phyloP scores from a whole-genome alignment of 148 eudicot species.

The Silene conica region DNA sequence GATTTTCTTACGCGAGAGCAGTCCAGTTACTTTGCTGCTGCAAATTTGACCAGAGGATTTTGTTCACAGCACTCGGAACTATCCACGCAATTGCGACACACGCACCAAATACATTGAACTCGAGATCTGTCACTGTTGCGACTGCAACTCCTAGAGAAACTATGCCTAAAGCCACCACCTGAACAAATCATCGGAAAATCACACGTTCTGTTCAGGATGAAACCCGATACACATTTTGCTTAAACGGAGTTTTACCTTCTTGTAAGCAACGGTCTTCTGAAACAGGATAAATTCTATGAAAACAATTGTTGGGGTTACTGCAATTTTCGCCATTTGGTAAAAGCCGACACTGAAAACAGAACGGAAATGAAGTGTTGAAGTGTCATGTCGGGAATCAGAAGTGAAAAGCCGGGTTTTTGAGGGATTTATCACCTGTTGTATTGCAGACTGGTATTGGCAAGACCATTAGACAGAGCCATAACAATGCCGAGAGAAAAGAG shows the following conservation, averaged over 20 bases:
- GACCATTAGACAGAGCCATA: slow-evolving; percentile 93
- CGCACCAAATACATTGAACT: slow-evolving; percentile 80
- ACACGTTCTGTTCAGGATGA: background rate
- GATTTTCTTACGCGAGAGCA: slow-evolving; percentile 66
- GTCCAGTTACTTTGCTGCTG: slow-evolving; percentile 93
- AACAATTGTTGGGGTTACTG: slow-evolving; percentile 94
- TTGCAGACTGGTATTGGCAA: slow-evolving; percentile 80
- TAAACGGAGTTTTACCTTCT: slow-evolving; percentile 39
- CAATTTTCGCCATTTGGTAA: slow-evolving; percentile 98
- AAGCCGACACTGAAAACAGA: slow-evolving; percentile 70
- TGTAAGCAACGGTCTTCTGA: slow-evolving; percentile 49
- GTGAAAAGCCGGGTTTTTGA: too few species aligned
- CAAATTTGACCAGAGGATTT: slow-evolving; percentile 79
- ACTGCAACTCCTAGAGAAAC: slow-evolving; percentile 84
- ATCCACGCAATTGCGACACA: slow-evolving; percentile 77
- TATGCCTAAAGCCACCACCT: slow-evolving; percentile 65
- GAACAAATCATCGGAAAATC: slow-evolving; percentile 2
- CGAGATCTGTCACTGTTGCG: slow-evolving; percentile 87
- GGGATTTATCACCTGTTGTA: slow-evolving; percentile 71
- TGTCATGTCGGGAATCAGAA: too few species aligned
- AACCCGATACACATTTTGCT: background rate
- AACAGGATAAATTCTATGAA: slow-evolving; percentile 70
- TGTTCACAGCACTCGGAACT: slow-evolving; percentile 81
- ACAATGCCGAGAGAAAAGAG: slow-evolving; percentile 75
- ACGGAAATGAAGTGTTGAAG: too few species aligned